phyloP scores from a whole-genome alignment of 345 rosid genomes.

The Gossypium longicalyx region DNA sequence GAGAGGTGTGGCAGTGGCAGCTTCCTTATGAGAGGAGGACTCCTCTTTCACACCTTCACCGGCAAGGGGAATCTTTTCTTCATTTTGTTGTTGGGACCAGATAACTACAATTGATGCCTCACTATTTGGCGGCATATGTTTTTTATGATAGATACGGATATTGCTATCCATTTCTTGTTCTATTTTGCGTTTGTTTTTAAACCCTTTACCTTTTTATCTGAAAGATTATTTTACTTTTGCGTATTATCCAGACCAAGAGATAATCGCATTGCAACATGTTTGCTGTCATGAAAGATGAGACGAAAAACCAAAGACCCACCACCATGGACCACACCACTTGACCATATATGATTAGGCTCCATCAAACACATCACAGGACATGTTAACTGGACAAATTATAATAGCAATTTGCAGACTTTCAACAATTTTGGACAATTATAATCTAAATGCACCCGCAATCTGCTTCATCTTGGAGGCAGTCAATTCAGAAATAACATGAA shows the following conservation, averaged over 20 bases:
- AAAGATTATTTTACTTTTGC: not conserved
- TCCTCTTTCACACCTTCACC: not conserved
- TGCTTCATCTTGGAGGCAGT: not conserved
- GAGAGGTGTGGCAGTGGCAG: not conserved
- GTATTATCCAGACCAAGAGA: not conserved
- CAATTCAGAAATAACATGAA: not conserved
- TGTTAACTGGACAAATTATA: not conserved
- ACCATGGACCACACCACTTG: not conserved
- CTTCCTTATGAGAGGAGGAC: not conserved
- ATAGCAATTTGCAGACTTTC: not conserved
- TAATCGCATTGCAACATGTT: slow-evolving; percentile 14
- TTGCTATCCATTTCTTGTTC: slow-evolving; percentile 3
- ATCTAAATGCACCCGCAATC: not conserved
- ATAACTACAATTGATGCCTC: slow-evolving; percentile 11
- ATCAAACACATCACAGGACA: not conserved
- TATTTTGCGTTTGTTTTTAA: not conserved
- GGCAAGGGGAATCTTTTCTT: slow-evolving; percentile 17
- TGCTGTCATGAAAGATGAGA: not conserved
- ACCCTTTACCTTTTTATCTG: not conserved
- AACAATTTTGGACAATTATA: not conserved
- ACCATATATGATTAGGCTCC: not conserved
- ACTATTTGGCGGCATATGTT: slow-evolving; percentile 11
- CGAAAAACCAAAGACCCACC: not conserved
- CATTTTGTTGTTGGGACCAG: slow-evolving; percentile 12
- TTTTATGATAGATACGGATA: not conserved